phyloP scores from a whole-genome alignment of 768 basidiomycete species.

The Lactifluus volemus region DNA sequence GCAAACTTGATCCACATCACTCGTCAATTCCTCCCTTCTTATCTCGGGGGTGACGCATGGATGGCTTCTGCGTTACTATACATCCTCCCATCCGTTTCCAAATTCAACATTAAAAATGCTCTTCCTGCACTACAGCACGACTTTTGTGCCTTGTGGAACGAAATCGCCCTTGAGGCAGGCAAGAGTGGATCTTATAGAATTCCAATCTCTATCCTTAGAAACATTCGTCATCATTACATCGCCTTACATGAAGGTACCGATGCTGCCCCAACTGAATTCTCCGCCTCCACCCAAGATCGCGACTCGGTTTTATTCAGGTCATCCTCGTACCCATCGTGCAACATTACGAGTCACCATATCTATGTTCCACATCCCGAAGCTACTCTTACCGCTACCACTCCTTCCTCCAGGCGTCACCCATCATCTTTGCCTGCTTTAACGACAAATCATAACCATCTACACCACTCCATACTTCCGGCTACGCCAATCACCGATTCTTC shows the following conservation, averaged over 20 bases:
- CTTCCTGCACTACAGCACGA: neutral
- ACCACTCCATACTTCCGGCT: neutral
- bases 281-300: neutral
- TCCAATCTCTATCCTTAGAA: neutral
- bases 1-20: neutral
- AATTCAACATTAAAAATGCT: neutral
- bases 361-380: neutral
- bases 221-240: neutral
- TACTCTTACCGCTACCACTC: neutral
- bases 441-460: neutral
- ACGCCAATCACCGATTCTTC: neutral
- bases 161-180: neutral
- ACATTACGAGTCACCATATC: neutral
- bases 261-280: no score
- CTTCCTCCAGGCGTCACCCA: neutral
- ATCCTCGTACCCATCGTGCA: neutral
- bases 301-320: neutral
- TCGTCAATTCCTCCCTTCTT: neutral
- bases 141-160: neutral
- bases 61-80: neutral
- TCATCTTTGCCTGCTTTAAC: neutral
- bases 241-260: neutral
- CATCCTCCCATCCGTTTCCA: neutral
- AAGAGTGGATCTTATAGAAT: neutral
- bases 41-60: neutral